Evolutionary conservation across 768 basidiomycete species (phyloP).

Genomic region (Tylopilus subfusipes): DNA sequence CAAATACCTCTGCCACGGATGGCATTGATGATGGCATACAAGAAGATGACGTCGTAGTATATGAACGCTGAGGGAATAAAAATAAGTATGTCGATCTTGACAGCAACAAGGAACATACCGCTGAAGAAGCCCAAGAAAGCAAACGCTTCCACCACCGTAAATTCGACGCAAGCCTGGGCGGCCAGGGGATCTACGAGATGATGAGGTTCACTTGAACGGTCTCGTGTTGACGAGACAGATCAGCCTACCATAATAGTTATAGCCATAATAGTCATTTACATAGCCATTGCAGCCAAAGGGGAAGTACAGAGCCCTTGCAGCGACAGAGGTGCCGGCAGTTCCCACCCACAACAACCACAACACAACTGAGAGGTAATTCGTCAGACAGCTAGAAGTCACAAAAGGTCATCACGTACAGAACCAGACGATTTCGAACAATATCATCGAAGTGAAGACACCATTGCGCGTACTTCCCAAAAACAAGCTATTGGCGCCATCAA

Average conservation of each 20-base stretch:
- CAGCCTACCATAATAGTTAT: conserved; percentile 13
- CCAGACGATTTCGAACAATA: conserved; percentile 28
- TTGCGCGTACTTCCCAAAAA: conserved; percentile 7
- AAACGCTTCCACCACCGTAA: conserved; percentile 18
- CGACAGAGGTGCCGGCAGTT: conserved; percentile 12
- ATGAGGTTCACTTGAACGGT: not conserved
- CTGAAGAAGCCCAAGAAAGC: conserved; percentile 23
- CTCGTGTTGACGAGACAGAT: not conserved
- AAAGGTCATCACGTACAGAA: conserved; percentile 17
- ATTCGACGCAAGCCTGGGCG: conserved; percentile 18
- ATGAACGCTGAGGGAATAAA: conserved; percentile 17
- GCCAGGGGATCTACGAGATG: conserved; percentile 3
- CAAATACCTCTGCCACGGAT: conserved; percentile 24
- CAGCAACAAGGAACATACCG: conserved; percentile 15
- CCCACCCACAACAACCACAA: conserved; percentile 25
- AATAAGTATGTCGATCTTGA: not conserved
- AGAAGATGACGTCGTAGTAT: conserved; percentile 20
- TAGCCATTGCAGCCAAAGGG: conserved; percentile 17
- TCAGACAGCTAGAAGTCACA: not conserved
- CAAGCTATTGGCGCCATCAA: conserved; percentile 15
- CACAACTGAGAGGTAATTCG: conserved; percentile 8
- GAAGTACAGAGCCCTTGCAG: conserved; percentile 7
- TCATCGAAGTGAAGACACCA: conserved; percentile 18
- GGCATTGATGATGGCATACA: conserved; percentile 23
- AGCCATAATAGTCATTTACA: too few relatives aligned